A percentile compares a stretch with the other conserved stretches of the same genome.
phyloP scores from a whole-genome alignment of 2,329 filamentous ascomycete species.

The Fusarium poae region DNA sequence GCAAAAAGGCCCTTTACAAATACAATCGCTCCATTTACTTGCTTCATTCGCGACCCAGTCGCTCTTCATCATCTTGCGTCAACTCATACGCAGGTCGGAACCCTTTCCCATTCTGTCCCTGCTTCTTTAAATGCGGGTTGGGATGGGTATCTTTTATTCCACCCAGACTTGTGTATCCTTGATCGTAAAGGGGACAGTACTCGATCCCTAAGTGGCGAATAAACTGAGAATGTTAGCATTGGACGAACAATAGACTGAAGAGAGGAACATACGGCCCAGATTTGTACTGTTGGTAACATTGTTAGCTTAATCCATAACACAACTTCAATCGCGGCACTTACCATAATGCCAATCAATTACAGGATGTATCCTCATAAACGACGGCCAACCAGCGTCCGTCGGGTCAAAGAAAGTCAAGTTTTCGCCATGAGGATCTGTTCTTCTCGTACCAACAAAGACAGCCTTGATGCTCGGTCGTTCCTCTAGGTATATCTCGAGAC shows the following conservation, averaged over 20 bases:
- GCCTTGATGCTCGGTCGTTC: slow-evolving; percentile 75
- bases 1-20: slow-evolving; percentile 31
- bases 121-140: slow-evolving; percentile 71
- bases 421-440: slow-evolving; percentile 92
- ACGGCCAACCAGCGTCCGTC: slow-evolving; percentile 91
- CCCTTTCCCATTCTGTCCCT: slow-evolving; percentile 41
- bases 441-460: slow-evolving; percentile 72
- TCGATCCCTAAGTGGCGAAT: slow-evolving; percentile 82
- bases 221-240: slow-evolving; percentile 67
- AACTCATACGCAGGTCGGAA: slow-evolving; percentile 84
- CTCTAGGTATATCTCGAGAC: slow-evolving; percentile 80
- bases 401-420: slow-evolving; percentile 83
- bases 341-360: slow-evolving; percentile 93
- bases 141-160: slow-evolving; percentile 89
- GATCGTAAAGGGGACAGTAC: slow-evolving; percentile 90
- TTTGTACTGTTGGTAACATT: slow-evolving; percentile 67
- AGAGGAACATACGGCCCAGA: slow-evolving; percentile 82
- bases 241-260: background rate
- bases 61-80: slow-evolving; percentile 80
- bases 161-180: slow-evolving; percentile 91
- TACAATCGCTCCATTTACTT: slow-evolving; percentile 19
- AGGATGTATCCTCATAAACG: slow-evolving; percentile 92
- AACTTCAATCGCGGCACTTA: background rate
- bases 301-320: background rate
- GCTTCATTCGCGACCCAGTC: slow-evolving; percentile 74